These are phyloP conservation scores for Saussurea involucrata DNA, from an alignment of 129 eudicot species.

Conservation along the genomic window DNA sequence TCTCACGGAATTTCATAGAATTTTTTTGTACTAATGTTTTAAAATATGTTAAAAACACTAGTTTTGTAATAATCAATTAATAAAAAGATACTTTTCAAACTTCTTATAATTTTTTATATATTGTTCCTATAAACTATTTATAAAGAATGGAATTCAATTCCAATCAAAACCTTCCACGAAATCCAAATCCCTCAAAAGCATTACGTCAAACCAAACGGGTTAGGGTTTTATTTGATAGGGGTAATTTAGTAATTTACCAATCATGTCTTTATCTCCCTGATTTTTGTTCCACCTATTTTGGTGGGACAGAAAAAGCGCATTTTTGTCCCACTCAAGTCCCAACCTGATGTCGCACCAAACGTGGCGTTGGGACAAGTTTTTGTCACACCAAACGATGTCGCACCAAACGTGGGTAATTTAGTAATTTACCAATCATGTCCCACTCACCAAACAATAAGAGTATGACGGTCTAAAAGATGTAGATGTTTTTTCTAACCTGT, in stretches of 20 bases:
- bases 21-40: too few species aligned
- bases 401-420: too few species aligned
- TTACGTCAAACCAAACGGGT: neutral
- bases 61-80: too few species aligned
- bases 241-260: neutral
- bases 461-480: neutral
- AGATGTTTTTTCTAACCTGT: conserved; percentile 53
- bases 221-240: neutral
- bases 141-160: neutral
- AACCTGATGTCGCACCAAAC: too few species aligned
- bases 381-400: too few species aligned
- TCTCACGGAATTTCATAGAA: too few species aligned
- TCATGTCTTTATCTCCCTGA: neutral
- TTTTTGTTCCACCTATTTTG: neutral
- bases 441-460: too few species aligned
- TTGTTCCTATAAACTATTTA: neutral
- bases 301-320: neutral
- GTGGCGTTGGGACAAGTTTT: too few species aligned
- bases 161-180: neutral
- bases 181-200: neutral
- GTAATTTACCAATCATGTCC: too few species aligned
- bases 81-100: too few species aligned
- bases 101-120: too few species aligned
- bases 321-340: neutral
- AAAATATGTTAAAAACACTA: too few species aligned